A percentile compares a stretch with the other conserved stretches of the same genome.
phyloP scores from a whole-genome alignment of 495 filamentous ascomycete species.

The Neurospora sp. region DNA sequence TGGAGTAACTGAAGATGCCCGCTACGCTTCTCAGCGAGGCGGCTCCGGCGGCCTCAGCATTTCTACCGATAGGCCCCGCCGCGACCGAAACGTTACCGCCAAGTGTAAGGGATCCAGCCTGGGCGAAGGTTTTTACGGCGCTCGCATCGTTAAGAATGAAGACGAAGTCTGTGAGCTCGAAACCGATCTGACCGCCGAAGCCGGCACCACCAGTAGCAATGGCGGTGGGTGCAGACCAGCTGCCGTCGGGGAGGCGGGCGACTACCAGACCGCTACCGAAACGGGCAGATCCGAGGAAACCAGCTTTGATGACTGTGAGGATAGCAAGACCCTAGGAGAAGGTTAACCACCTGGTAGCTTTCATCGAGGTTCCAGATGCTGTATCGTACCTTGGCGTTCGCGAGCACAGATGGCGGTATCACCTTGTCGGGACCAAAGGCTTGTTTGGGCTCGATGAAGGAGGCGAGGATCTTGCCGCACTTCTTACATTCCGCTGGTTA shows the following conservation, averaged over 20 bases:
- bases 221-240: slow-evolving; percentile 89
- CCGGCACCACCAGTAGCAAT: slow-evolving; percentile 86
- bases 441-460: slow-evolving; percentile 90
- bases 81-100: slow-evolving; percentile 96
- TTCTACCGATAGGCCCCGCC: slow-evolving; percentile 85
- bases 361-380: background rate
- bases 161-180: slow-evolving; percentile 96
- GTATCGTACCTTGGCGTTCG: slow-evolving; percentile 71
- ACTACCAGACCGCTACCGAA: slow-evolving; percentile 93
- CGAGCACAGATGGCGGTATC: slow-evolving; percentile 84
- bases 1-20: slow-evolving; percentile 90
- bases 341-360: background rate
- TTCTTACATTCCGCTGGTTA: slow-evolving; percentile 74
- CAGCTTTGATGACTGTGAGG: slow-evolving; percentile 90
- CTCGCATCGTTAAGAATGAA: slow-evolving; percentile 93
- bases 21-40: slow-evolving; percentile 84
- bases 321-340: slow-evolving; percentile 73
- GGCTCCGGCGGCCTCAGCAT: slow-evolving; percentile 92
- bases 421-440: slow-evolving; percentile 95
- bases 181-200: slow-evolving; percentile 93
- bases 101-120: slow-evolving; percentile 79
- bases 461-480: slow-evolving; percentile 83
- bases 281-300: slow-evolving; percentile 84
- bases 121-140: slow-evolving; percentile 90
- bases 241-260: slow-evolving; percentile 80